Base-by-base conservation (phyloP, 2,329 filamentous ascomycete species). In the Lecanicillium sp. region DNA sequence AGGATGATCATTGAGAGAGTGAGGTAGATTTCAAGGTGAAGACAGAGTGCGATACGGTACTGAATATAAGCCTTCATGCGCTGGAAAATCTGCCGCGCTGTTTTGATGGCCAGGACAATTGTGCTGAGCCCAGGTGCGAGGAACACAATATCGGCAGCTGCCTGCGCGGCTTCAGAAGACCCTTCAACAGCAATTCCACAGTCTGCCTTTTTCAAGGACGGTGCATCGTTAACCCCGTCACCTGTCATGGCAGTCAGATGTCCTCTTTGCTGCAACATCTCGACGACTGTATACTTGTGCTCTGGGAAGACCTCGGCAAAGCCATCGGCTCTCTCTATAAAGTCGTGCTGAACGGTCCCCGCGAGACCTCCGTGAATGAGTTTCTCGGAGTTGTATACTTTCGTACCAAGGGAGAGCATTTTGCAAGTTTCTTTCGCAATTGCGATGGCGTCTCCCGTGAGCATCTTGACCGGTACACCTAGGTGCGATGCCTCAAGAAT, bases 341-440 rank as follows among this genome's bases (percentile, higher is more conserved):
- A 76, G 57, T 87, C 82, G 66, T 86, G 79, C 65, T 85, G 79
- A 44, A 80, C 80, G 47, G 79, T 77, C 50, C 82, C 82, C 43
- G 78, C 74, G 45, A 87, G 74, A 69, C 82, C 82, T 64, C 81
- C 81, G 64, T 84, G 79, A 52, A 86, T 84, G 49, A 87, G 74
- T 65, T 80, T 81, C 57, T 83, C 78, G 44, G 82, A 86, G 69
- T 86, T 84, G 71, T 87, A 87, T 49, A 87, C 82, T 71, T 86
- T 86, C 59, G 82, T 86, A 52, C 81, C 81, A 43, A 87, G 77
- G 49, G 81, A 80, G 59, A 87, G 72, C 79, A 86, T 86, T 69
- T 85, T 84, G 75, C 82, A 87, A 50, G 82, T 87, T 66, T 87
- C 82, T 69, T 86, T 86, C 43, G 82, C 82, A 49, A 87, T 87